phyloP scores from a whole-genome alignment of 805 yeast genomes.

The Candida succiphila region DNA sequence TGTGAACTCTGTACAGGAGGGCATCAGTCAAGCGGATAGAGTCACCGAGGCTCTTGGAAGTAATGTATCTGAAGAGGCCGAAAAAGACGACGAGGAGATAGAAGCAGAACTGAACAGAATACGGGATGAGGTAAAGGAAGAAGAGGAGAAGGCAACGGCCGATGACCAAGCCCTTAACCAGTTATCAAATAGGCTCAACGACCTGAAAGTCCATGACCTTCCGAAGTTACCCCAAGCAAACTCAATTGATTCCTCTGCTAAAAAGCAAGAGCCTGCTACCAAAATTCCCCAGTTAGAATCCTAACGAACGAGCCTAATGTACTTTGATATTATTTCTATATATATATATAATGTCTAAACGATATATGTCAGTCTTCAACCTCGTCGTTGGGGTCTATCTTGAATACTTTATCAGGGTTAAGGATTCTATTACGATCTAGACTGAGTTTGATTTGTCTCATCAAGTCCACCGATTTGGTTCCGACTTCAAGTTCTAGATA shows the following conservation, averaged over 20 bases:
- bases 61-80: constrained; percentile 1
- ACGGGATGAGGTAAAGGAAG: constrained; percentile 3
- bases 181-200: too few relatives aligned
- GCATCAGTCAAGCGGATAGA: constrained; percentile 10
- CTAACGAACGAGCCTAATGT: too few relatives aligned
- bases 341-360: too few relatives aligned
- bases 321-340: too few relatives aligned
- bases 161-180: neutral
- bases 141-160: neutral
- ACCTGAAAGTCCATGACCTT: too few relatives aligned
- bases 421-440: constrained; percentile 33
- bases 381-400: constrained; percentile 25
- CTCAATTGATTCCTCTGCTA: too few relatives aligned
- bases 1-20: constrained; percentile 10
- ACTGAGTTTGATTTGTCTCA: constrained; percentile 31
- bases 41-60: constrained; percentile 8
- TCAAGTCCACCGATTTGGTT: constrained; percentile 25
- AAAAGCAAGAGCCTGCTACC: too few relatives aligned
- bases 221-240: too few relatives aligned
- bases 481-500: constrained; percentile 30
- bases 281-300: too few relatives aligned
- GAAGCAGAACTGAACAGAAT: constrained; percentile 13
- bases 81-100: constrained; percentile 10
- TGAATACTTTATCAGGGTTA: constrained; percentile 35
- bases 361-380: too few relatives aligned